Evolutionary conservation across 495 filamentous ascomycete genomes (phyloP).

Genomic region (Penicillium steckii): DNA sequence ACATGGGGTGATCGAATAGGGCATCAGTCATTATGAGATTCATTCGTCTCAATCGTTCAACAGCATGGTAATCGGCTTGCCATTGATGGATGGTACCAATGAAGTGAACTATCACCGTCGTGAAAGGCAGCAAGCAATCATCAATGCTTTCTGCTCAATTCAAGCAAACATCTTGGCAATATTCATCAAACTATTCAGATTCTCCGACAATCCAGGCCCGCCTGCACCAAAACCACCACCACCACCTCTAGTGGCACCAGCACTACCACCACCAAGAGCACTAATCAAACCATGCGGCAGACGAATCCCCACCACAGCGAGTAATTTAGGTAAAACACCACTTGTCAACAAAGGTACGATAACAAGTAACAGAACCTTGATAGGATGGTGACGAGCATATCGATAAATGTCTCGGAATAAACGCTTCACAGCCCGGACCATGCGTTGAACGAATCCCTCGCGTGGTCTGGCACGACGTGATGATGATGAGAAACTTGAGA

Average conservation of each 20-base stretch:
- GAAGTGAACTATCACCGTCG: too few species aligned
- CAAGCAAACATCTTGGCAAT: constrained; percentile 67
- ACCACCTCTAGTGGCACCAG: constrained; percentile 34
- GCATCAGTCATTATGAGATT: not conserved
- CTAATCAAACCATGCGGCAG: constrained; percentile 62
- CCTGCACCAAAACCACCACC: constrained; percentile 32
- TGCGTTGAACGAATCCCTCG: constrained; percentile 67
- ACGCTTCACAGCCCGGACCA: constrained; percentile 67
- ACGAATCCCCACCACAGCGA: constrained; percentile 72
- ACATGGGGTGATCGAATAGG: not conserved
- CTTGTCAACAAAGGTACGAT: constrained; percentile 81
- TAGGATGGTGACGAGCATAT: constrained; percentile 74
- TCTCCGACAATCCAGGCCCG: constrained; percentile 37
- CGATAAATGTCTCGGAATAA: constrained; percentile 70
- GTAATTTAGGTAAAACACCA: constrained; percentile 69
- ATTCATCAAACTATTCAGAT: constrained; percentile 51
- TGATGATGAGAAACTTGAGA: constrained; percentile 53
- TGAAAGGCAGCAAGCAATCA: too few species aligned
- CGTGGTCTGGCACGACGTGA: constrained; percentile 66
- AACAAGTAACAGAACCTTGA: constrained; percentile 82
- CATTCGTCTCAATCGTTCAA: not conserved
- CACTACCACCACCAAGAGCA: constrained; percentile 43
- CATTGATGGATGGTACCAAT: too few species aligned
- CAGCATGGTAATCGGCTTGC: too few species aligned
- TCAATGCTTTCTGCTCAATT: not conserved